phyloP scores from a whole-genome alignment of 2,329 filamentous ascomycete species.

The Trichophyton simii region DNA sequence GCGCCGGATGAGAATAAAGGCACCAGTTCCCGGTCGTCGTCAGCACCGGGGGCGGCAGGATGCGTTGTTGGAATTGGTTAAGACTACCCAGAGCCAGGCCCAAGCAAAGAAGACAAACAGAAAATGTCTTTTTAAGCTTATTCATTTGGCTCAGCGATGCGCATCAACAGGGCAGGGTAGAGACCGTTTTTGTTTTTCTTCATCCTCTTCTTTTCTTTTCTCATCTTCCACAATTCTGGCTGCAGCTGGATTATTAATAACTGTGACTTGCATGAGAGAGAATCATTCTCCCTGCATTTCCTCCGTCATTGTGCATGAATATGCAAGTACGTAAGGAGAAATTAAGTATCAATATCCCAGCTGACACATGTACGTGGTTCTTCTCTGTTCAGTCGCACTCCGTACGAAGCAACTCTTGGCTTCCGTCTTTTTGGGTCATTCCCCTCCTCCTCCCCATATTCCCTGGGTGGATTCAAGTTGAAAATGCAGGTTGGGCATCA shows the following conservation, averaged over 20 bases:
- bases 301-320: background rate
- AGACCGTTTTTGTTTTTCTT: background rate
- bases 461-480: background rate
- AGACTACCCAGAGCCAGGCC: background rate
- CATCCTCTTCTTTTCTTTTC: background rate
- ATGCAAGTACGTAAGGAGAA: constrained; percentile 1
- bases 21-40: background rate
- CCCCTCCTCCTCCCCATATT: background rate
- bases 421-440: background rate
- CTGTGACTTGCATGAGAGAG: background rate
- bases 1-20: background rate
- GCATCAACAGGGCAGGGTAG: background rate
- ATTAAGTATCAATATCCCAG: background rate
- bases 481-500: background rate
- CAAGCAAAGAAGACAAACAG: background rate
- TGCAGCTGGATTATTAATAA: constrained; percentile 1
- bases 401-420: background rate
- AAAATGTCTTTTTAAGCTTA: constrained; percentile 5
- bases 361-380: background rate
- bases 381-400: background rate
- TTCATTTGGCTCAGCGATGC: background rate
- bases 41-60: background rate
- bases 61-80: background rate
- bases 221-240: no score
- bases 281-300: background rate